These are phyloP conservation scores for Cephalotrichum gorgonifer DNA, from an alignment of 2,329 filamentous ascomycete genomes.

Conservation along the genomic window DNA sequence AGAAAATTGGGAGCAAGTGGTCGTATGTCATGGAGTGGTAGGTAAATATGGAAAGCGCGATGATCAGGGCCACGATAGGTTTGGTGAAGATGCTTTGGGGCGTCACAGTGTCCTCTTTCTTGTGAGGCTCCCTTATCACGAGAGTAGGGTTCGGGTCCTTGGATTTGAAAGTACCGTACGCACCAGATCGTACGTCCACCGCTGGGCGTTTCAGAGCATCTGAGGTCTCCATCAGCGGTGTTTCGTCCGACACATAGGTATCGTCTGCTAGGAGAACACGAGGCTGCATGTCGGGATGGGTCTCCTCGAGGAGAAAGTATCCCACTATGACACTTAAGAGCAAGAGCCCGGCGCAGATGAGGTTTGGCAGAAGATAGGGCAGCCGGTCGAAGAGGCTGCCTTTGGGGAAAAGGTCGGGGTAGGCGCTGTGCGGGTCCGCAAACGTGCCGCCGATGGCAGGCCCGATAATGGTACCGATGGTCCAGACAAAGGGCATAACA, in stretches of 20 bases:
- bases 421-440: constrained; percentile 65
- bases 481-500: constrained; percentile 93
- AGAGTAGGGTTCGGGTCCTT: neutral
- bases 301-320: constrained; percentile 77
- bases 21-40: constrained; percentile 96
- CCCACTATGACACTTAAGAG: constrained; percentile 69
- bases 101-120: constrained; percentile 17
- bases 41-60: constrained; percentile 82
- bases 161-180: constrained; percentile 51
- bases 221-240: constrained; percentile 65
- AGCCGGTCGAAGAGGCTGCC: constrained; percentile 64
- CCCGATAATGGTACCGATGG: constrained; percentile 78
- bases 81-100: constrained; percentile 7
- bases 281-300: constrained; percentile 56
- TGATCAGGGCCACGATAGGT: constrained; percentile 38
- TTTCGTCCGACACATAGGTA: constrained; percentile 43
- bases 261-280: constrained; percentile 32
- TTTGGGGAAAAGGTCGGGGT: constrained; percentile 58
- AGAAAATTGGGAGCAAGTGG: constrained; percentile 83
- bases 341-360: constrained; percentile 70
- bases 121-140: constrained; percentile 10
- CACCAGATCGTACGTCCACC: constrained; percentile 43
- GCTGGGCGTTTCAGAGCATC: constrained; percentile 63
- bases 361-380: constrained; percentile 82
- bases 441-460: constrained; percentile 82